A percentile compares a stretch with the other conserved stretches of the same genome.
These are phyloP conservation scores for Aleurites moluccanus DNA, from an alignment of 441 rosid genomes.

Conservation along the genomic window DNA sequence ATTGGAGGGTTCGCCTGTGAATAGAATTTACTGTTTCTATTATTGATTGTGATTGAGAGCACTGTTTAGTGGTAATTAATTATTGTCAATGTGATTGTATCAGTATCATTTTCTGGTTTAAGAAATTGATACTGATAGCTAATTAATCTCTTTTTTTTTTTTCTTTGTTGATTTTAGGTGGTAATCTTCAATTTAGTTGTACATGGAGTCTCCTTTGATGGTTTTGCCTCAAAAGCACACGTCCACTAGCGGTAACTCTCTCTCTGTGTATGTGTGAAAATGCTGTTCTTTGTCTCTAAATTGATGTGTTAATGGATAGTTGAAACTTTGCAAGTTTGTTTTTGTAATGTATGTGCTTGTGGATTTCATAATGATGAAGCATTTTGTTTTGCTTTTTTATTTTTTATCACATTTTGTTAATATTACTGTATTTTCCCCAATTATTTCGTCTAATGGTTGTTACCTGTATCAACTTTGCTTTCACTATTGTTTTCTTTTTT, in stretches of 20 bases:
- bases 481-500: not conserved
- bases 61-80: not conserved
- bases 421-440: not conserved
- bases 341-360: not conserved
- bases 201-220: slow-evolving; percentile 31
- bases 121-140: not conserved
- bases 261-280: not conserved
- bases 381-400: not conserved
- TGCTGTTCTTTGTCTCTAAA: too few relatives aligned
- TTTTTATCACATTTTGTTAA: not conserved
- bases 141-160: not conserved
- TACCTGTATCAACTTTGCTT: not conserved
- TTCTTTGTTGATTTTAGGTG: not conserved
- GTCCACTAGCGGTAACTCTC: slow-evolving; percentile 25
- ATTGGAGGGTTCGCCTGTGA: too few relatives aligned
- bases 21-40: not conserved
- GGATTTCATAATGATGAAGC: not conserved
- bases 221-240: slow-evolving; percentile 16
- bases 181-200: slow-evolving; percentile 7
- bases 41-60: not conserved
- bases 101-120: not conserved
- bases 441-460: not conserved
- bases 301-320: too few relatives aligned
- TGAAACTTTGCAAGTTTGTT: not conserved
- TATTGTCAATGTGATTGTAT: not conserved